A percentile compares a stretch with the other conserved stretches of the same genome.
phyloP scores from a whole-genome alignment of 2,329 filamentous ascomycete genomes.

The Taxawa tesnikishii region DNA sequence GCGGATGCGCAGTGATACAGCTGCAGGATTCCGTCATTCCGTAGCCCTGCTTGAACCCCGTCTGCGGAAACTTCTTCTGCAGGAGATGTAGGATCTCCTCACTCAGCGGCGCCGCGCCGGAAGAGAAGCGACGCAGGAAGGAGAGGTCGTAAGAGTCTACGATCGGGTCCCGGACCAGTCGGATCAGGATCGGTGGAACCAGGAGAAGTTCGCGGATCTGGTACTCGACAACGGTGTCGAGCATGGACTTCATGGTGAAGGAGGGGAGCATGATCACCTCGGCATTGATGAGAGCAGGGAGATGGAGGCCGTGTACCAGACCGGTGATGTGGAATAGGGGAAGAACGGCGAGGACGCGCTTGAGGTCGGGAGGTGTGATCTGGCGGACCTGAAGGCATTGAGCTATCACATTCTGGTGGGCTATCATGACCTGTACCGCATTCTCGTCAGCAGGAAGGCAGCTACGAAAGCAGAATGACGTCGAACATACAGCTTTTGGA shows the following conservation, averaged over 20 bases:
- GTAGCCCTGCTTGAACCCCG: conserved; percentile 53
- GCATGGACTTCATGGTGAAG: conserved; percentile 51
- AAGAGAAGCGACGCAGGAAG: conserved; percentile 43
- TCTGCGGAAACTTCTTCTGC: conserved; percentile 43
- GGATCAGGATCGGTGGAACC: conserved; percentile 50
- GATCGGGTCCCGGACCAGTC: conserved; percentile 44
- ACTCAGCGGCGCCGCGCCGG: conserved; percentile 47
- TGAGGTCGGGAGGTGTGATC: conserved; percentile 37
- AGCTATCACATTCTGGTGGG: conserved; percentile 42
- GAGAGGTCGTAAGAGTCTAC: conserved; percentile 44
- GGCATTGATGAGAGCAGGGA: conserved; percentile 52
- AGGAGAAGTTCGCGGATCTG: conserved; percentile 44
- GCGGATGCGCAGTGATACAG: conserved; percentile 51
- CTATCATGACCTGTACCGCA: conserved; percentile 40
- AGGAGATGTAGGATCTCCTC: conserved; percentile 46
- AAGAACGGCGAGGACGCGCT: conserved; percentile 43
- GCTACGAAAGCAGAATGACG: no score
- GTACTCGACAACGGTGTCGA: conserved; percentile 39
- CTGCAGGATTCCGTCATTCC: conserved; percentile 57
- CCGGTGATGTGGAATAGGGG: conserved; percentile 54
- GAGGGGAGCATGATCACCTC: conserved; percentile 52
- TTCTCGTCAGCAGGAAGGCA: no score
- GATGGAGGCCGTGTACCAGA: conserved; percentile 49
- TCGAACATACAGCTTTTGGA: conserved; percentile 30
- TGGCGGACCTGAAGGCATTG: conserved; percentile 49